Conservation (phyloP, 768 basidiomycete genomes). For the Tricholoma bakamatsutake region DNA sequence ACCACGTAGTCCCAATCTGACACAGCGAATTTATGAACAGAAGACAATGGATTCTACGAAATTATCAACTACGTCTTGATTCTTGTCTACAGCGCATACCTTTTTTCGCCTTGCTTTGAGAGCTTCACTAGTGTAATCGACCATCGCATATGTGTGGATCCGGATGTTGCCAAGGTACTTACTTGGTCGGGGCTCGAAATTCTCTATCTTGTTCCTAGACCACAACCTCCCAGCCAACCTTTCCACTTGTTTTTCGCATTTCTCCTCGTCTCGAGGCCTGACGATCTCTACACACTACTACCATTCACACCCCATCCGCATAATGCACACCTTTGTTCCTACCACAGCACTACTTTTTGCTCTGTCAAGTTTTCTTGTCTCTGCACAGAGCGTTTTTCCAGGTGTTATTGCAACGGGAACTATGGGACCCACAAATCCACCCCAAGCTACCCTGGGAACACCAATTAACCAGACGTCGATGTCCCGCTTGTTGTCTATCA, state of each 20-base stretch:
- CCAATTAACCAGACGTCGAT: slow-evolving; percentile 36
- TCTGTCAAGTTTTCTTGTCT: slow-evolving; percentile 4
- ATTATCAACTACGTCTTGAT: too few relatives aligned
- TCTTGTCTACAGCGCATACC: too few relatives aligned
- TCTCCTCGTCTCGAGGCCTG: not conserved
- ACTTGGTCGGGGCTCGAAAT: too few relatives aligned
- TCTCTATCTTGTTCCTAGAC: too few relatives aligned
- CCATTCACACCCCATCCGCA: not conserved
- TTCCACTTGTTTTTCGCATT: not conserved
- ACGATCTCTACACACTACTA: not conserved
- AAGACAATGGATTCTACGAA: too few relatives aligned
- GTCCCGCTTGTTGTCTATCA: slow-evolving; percentile 32
- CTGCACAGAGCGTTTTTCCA: slow-evolving; percentile 19
- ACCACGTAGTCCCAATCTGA: too few relatives aligned
- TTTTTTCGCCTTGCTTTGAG: too few relatives aligned
- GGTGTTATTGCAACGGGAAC: slow-evolving; percentile 40
- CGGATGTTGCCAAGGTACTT: too few relatives aligned
- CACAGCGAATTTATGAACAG: too few relatives aligned
- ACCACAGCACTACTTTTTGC: slow-evolving; percentile 7
- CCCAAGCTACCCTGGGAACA: slow-evolving; percentile 32
- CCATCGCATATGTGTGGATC: too few relatives aligned
- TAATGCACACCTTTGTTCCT: slow-evolving; percentile 10
- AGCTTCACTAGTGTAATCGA: too few relatives aligned
- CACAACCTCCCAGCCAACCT: too few relatives aligned
- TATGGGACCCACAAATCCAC: slow-evolving; percentile 35